These are phyloP conservation scores for Nigrospora sphaerica DNA, from an alignment of 2,329 filamentous ascomycete species.

Conservation along the genomic window DNA sequence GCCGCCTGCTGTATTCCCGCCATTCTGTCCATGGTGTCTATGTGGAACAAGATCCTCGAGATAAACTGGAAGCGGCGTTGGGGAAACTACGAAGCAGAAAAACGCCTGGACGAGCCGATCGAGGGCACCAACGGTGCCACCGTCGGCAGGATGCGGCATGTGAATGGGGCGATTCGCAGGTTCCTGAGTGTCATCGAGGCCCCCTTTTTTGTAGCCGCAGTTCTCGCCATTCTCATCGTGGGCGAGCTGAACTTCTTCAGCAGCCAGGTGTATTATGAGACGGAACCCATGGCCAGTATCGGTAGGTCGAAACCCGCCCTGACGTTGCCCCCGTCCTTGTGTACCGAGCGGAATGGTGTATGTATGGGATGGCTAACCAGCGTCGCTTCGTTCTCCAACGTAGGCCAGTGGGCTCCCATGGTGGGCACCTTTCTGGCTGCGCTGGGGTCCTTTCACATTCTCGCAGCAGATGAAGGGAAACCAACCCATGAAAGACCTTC, in stretches of 20 bases:
- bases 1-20: conserved; percentile 60
- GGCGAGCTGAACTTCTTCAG: conserved; percentile 62
- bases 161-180: conserved; percentile 47
- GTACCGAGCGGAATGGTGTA: too few species aligned
- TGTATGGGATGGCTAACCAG: conserved; percentile 1
- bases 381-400: background rate
- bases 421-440: conserved; percentile 51
- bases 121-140: conserved; percentile 50
- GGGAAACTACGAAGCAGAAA: conserved; percentile 19
- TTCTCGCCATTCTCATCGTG: conserved; percentile 50
- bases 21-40: conserved; percentile 52
- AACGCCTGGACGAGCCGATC: conserved; percentile 30
- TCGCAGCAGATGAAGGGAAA: conserved; percentile 18
- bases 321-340: too few species aligned
- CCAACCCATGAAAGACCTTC: background rate
- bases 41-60: conserved; percentile 58
- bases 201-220: conserved; percentile 50
- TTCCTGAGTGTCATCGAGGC: conserved; percentile 50
- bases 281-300: conserved; percentile 54
- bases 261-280: conserved; percentile 45
- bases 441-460: conserved; percentile 50
- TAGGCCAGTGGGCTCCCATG: conserved; percentile 54
- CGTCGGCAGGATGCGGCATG: conserved; percentile 37
- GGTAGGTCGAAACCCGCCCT: conserved; percentile 30
- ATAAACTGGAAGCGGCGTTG: conserved; percentile 49